Conservation (phyloP, 2,329 filamentous ascomycete species). For the Beauveria caledonica region DNA sequence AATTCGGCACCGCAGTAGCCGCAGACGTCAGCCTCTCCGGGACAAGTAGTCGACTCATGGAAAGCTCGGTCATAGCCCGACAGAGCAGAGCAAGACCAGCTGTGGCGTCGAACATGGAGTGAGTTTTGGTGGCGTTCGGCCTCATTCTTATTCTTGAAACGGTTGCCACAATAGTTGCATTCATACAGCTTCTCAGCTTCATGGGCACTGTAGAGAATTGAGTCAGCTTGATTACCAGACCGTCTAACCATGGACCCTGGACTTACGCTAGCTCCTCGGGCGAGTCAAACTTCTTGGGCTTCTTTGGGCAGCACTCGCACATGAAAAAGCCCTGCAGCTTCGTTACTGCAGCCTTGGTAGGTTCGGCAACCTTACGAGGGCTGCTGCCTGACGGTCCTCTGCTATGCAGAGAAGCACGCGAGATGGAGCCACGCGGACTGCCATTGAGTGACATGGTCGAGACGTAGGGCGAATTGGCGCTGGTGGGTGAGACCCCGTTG, state of each 20-base stretch:
- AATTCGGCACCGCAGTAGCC: conserved; percentile 97
- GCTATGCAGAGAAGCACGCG: conserved; percentile 33
- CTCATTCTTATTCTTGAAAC: conserved; percentile 99
- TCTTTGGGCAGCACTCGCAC: conserved; percentile 95
- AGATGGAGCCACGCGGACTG: conserved; percentile 40
- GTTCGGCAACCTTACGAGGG: conserved; percentile 43
- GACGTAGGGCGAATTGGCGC: conserved; percentile 41
- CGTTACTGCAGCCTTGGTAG: conserved; percentile 37
- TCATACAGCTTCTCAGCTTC: conserved; percentile 95
- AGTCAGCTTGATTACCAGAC: conserved; percentile 11
- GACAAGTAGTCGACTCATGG: conserved; percentile 64
- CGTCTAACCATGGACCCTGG: background rate
- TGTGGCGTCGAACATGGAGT: conserved; percentile 82
- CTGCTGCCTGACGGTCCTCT: conserved; percentile 40
- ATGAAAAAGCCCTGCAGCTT: conserved; percentile 51
- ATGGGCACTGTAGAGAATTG: conserved; percentile 53
- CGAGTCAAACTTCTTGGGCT: conserved; percentile 89
- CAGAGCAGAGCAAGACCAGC: conserved; percentile 92
- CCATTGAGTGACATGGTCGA: conserved; percentile 40
- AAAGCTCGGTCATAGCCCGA: conserved; percentile 73
- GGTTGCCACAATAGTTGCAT: conserved; percentile 84
- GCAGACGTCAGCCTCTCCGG: conserved; percentile 68
- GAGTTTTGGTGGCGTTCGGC: conserved; percentile 95
- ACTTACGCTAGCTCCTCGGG: conserved; percentile 75
- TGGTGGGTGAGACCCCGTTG: conserved; percentile 42